Evolutionary conservation across 805 yeast species (phyloP).

Genomic region (Kuraishia capsulata): DNA sequence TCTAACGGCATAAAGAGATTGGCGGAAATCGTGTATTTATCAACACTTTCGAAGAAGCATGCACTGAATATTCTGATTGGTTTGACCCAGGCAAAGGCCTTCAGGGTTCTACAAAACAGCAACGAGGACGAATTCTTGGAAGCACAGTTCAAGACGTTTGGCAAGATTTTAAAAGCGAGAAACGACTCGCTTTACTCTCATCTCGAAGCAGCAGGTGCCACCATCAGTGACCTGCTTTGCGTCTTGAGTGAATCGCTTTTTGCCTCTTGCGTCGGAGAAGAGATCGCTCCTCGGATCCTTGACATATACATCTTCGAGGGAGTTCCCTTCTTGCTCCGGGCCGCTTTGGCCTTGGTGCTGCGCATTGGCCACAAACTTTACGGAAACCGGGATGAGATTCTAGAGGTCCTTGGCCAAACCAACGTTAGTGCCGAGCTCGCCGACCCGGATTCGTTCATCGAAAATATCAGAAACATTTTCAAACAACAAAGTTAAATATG

Average conservation of each 20-base stretch:
- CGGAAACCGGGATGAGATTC: conserved; percentile 39
- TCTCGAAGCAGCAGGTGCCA: conserved; percentile 32
- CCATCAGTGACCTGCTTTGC: conserved; percentile 32
- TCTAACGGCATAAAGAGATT: background rate
- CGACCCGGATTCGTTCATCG: conserved; percentile 38
- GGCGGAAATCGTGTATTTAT: background rate
- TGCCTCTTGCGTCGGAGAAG: conserved; percentile 34
- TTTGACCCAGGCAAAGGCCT: background rate
- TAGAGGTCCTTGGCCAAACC: conserved; percentile 25
- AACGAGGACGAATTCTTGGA: conserved; percentile 16
- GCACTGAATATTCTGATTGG: background rate
- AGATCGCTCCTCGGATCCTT: conserved; percentile 37
- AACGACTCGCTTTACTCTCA: conserved; percentile 39
- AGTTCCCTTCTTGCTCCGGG: conserved; percentile 43
- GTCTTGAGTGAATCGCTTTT: conserved; percentile 36
- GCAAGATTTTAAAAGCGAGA: conserved; percentile 33
- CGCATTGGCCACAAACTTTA: conserved; percentile 40
- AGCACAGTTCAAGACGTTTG: conserved; percentile 36
- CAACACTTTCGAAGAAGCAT: background rate
- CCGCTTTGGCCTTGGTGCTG: conserved; percentile 42
- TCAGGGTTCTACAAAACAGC: background rate
- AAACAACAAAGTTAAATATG: background rate
- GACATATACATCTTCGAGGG: conserved; percentile 59
- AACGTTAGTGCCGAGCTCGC: conserved; percentile 31
- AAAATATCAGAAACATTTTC: conserved; percentile 28